Conservation (phyloP, 73 alveolate genomes). For the Breviolum minutum region DNA sequence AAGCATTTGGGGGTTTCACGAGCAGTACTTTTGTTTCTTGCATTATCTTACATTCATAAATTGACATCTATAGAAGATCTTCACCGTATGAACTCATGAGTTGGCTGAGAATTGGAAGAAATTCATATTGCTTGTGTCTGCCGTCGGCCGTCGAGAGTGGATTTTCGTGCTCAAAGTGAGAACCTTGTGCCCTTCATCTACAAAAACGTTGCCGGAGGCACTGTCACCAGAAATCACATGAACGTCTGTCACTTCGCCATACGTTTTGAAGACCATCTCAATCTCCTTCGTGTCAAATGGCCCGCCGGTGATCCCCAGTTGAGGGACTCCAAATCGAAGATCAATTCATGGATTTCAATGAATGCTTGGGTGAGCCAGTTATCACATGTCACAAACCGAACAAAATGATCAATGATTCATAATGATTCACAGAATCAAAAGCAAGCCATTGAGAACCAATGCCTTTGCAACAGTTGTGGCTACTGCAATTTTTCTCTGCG, state of each 20-base stretch:
- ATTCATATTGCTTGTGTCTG: neutral
- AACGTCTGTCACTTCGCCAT: constrained; percentile 56
- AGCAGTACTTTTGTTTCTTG: no score
- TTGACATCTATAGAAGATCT: no score
- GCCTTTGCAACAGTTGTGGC: neutral
- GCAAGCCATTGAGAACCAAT: neutral
- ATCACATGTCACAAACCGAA: no score
- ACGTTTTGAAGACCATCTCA: constrained; percentile 87
- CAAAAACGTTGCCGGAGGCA: neutral
- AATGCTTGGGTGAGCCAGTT: neutral
- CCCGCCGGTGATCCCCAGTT: no score
- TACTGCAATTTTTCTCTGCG: neutral
- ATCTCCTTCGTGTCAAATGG: constrained; percentile 9
- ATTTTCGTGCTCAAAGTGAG: neutral
- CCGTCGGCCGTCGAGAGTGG: neutral
- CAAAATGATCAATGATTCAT: no score
- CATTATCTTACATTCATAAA: no score
- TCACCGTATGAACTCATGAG: no score
- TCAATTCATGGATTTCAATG: no score
- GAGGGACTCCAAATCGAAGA: neutral
- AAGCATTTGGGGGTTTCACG: neutral
- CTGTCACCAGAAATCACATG: constrained; percentile 91
- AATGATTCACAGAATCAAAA: neutral
- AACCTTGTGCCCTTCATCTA: no score
- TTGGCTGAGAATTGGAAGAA: no score